Evolutionary conservation across 805 yeast species (phyloP), one percentile per base, ranked within the genome.

Genomic region (Suhomyces sp.): DNA sequence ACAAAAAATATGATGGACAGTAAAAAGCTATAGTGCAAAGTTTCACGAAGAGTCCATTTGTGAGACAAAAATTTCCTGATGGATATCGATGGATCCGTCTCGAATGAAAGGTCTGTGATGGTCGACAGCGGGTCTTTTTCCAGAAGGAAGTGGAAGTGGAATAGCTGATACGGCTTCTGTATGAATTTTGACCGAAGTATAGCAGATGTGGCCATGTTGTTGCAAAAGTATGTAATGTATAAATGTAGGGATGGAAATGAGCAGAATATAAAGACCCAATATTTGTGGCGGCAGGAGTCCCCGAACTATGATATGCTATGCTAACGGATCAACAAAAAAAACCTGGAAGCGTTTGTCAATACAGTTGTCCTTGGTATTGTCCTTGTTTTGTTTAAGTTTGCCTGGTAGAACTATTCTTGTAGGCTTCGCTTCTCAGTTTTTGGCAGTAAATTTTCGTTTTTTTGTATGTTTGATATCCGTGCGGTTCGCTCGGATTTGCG

Each of bases 1-100:
- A 85, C 88, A 64, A 83, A 81, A 35, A 79, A 56, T 63, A 85
- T 75, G 56, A 89, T 78, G 55, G 75, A 62, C 40, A 79, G 56
- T 55, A 82, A 60, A 59, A 84, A 72, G 33, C 78, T 70, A 71
- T 78, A 76, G 78, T 80, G 81, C 47, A 71, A 60, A 53, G 80
- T 63, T 56, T 89, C 96, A 33, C 69, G 66, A 10, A 59, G 54
- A 0, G 76, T 66, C 68, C 80, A 76, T 40, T 70, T 64, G 58
- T 76, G 78, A 35, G 65, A 64, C 60, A 69, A 71, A 39, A 84
- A 62, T 57, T 70, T 72, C 46, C 64, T 56, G 41, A 84, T 54
- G 2, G 81, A 68, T 15, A 67, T 58, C 24, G 65, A 65, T 9
- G 82, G 76, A 58, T 78, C 74, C 5, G 82, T 70, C 25, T 80